Evolutionary conservation across 805 yeast species (phyloP).

Genomic region (Ogataea haglerorum): DNA sequence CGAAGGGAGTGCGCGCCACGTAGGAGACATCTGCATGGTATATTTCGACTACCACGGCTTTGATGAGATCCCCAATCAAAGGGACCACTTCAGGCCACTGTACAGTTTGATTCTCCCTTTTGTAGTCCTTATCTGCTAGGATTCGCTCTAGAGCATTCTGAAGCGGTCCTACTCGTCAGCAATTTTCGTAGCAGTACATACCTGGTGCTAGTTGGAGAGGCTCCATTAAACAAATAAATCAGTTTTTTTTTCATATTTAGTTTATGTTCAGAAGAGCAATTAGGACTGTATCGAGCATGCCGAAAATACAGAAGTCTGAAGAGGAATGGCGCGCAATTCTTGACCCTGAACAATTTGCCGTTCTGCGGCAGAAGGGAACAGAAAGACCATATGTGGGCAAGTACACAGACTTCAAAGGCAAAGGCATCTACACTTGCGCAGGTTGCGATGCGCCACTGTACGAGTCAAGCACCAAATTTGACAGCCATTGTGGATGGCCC

Average conservation of each 20-base stretch:
- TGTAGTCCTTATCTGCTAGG: slow-evolving; percentile 17
- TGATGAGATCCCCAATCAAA: slow-evolving; percentile 9
- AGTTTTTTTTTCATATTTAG: not conserved
- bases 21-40: slow-evolving; percentile 20
- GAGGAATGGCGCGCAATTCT: slow-evolving; percentile 79
- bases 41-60: slow-evolving; percentile 8
- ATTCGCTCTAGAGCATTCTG: slow-evolving; percentile 12
- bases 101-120: slow-evolving; percentile 13
- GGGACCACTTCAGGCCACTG: slow-evolving; percentile 18
- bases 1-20: slow-evolving; percentile 13
- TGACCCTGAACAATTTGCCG: slow-evolving; percentile 71
- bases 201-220: slow-evolving; percentile 5
- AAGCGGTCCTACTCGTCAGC: slow-evolving; percentile 10
- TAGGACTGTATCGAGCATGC: slow-evolving; percentile 2
- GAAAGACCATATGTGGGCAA: slow-evolving; percentile 67
- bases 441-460: slow-evolving; percentile 83
- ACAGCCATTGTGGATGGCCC: slow-evolving; percentile 98
- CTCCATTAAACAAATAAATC: slow-evolving; percentile 4
- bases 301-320: slow-evolving; percentile 34
- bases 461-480: slow-evolving; percentile 75
- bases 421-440: slow-evolving; percentile 78
- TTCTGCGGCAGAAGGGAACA: slow-evolving; percentile 71
- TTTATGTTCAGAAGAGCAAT: slow-evolving; percentile 2
- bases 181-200: not conserved
- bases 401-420: slow-evolving; percentile 45